These are phyloP conservation scores for Cyberlindnera maritima DNA, from an alignment of 805 yeast species.

Conservation along the genomic window DNA sequence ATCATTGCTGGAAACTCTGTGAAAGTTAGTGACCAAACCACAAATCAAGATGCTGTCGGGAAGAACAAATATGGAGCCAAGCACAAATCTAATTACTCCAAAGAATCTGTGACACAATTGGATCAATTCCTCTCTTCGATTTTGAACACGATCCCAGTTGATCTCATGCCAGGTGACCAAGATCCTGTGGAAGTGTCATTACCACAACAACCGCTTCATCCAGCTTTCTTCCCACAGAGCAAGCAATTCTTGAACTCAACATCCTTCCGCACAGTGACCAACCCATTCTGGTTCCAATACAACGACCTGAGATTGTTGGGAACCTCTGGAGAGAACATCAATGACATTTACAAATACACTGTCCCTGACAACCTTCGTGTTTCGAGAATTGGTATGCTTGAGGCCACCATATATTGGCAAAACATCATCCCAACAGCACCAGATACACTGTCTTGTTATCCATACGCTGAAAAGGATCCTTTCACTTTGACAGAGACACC, in stretches of 20 bases:
- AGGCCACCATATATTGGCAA: conserved; percentile 75
- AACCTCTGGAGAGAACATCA: conserved; percentile 80
- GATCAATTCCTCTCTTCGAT: conserved; percentile 59
- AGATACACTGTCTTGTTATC: conserved; percentile 89
- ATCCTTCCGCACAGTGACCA: conserved; percentile 47
- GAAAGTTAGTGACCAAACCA: conserved; percentile 18
- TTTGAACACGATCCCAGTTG: conserved; percentile 59
- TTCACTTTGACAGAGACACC: conserved; percentile 78
- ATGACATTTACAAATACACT: conserved; percentile 71
- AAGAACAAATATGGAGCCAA: conserved; percentile 44
- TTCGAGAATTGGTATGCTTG: conserved; percentile 53
- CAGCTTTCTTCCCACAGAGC: conserved; percentile 57
- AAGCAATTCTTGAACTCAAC: conserved; percentile 38
- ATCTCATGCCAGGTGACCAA: conserved; percentile 76
- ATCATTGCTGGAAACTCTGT: conserved; percentile 76
- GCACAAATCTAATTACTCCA: conserved; percentile 49
- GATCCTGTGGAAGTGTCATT: conserved; percentile 85
- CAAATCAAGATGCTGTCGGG: conserved; percentile 19
- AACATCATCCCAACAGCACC: conserved; percentile 94
- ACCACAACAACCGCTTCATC: conserved; percentile 91
- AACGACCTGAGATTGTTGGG: conserved; percentile 61
- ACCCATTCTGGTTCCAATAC: conserved; percentile 71
- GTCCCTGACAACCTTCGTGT: conserved; percentile 36
- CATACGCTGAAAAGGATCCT: conserved; percentile 76
- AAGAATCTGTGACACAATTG: conserved; percentile 48